Percentiles rank a stretch among this genome's conserved stretches.
phyloP scores from a whole-genome alignment of 257 asterid genomes.

The Capsicum rhomboideum region DNA sequence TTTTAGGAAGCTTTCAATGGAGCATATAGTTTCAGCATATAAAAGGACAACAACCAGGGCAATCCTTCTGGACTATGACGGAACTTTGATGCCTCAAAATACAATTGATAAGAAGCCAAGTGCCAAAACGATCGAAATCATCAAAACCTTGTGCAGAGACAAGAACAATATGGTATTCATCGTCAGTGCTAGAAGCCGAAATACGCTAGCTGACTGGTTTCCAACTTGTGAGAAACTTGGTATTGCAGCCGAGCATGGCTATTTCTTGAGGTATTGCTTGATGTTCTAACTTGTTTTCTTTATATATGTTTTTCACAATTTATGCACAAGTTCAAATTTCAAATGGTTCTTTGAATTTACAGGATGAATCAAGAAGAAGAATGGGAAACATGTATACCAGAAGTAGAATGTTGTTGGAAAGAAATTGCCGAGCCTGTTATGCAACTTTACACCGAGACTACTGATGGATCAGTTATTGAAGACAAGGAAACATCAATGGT shows the following conservation, averaged over 20 bases:
- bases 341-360: background rate
- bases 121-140: slow-evolving; percentile 51
- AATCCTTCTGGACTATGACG: slow-evolving; percentile 76
- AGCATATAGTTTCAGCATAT: slow-evolving; percentile 83
- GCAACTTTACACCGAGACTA: slow-evolving; percentile 79
- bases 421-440: slow-evolving; percentile 88
- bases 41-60: slow-evolving; percentile 60
- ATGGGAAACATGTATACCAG: slow-evolving; percentile 73
- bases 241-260: slow-evolving; percentile 89
- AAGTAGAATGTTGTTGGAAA: slow-evolving; percentile 76
- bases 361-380: slow-evolving; percentile 62
- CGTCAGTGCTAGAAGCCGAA: slow-evolving; percentile 59
- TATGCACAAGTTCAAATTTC: background rate
- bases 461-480: slow-evolving; percentile 82
- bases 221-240: slow-evolving; percentile 68
- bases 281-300: background rate
- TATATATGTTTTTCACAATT: background rate
- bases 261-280: slow-evolving; percentile 46
- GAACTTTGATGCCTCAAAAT: slow-evolving; percentile 83
- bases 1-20: slow-evolving; percentile 74
- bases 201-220: slow-evolving; percentile 55
- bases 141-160: slow-evolving; percentile 55
- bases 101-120: slow-evolving; percentile 80
- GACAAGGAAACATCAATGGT: slow-evolving; percentile 73
- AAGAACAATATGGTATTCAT: slow-evolving; percentile 62